Evolutionary conservation across 1,284 basidiomycete species (phyloP).

Genomic region (Leccinum brunneo-olivaceum): DNA sequence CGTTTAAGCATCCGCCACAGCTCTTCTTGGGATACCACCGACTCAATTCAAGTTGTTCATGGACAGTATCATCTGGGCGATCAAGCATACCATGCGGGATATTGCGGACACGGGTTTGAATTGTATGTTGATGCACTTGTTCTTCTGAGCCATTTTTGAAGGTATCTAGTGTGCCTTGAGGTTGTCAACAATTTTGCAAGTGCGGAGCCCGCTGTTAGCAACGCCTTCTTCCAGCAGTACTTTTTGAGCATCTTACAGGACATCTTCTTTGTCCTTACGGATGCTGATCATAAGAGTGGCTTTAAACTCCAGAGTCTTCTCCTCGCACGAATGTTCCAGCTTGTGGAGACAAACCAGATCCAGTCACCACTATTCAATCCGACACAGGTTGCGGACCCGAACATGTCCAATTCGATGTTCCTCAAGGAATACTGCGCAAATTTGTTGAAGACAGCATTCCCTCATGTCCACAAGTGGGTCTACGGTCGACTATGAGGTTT

Average conservation of each 20-base stretch:
- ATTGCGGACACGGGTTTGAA: slow-evolving; percentile 94
- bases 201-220: slow-evolving; percentile 73
- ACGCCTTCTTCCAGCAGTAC: slow-evolving; percentile 86
- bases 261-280: slow-evolving; percentile 95
- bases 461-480: slow-evolving; percentile 78
- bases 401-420: slow-evolving; percentile 78
- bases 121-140: slow-evolving; percentile 43
- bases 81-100: slow-evolving; percentile 99
- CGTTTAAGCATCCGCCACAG: slow-evolving; percentile 34
- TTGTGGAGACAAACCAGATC: slow-evolving; percentile 82
- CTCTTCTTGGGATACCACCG: slow-evolving; percentile 83
- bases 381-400: slow-evolving; percentile 64
- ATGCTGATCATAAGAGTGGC: slow-evolving; percentile 97
- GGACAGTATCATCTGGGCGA: slow-evolving; percentile 98
- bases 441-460: slow-evolving; percentile 83
- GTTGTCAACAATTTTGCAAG: slow-evolving; percentile 93
- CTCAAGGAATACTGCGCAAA: slow-evolving; percentile 86
- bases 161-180: slow-evolving; percentile 76
- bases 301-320: slow-evolving; percentile 88
- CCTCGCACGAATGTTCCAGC: slow-evolving; percentile 90
- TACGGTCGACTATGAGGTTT: slow-evolving; percentile 1
- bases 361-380: slow-evolving; percentile 86
- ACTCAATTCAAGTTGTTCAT: slow-evolving; percentile 96
- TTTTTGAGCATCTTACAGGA: slow-evolving; percentile 93
- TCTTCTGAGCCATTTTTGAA: slow-evolving; percentile 7